These are phyloP conservation scores for Vitis rupestris DNA, from an alignment of 164 flowering plant genomes.

Conservation along the genomic window DNA sequence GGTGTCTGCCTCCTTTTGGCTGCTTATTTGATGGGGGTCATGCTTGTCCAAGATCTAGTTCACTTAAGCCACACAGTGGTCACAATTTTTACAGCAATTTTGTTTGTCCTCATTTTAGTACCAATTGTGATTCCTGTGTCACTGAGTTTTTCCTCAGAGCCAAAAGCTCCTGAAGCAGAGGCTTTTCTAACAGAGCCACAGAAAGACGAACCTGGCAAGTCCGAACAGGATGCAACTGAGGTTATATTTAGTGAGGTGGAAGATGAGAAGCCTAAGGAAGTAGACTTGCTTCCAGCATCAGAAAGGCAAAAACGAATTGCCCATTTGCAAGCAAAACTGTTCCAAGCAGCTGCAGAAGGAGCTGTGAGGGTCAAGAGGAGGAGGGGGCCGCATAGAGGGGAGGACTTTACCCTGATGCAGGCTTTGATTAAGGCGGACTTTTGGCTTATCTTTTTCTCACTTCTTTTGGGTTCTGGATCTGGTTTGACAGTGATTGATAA, in stretches of 20 bases:
- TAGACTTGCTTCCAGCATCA: conserved; percentile 77
- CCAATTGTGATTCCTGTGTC: conserved; percentile 71
- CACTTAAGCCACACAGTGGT: conserved; percentile 56
- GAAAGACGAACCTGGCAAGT: conserved; percentile 40
- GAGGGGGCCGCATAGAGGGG: conserved; percentile 91
- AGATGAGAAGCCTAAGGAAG: conserved; percentile 84
- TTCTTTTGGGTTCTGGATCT: conserved; percentile 87
- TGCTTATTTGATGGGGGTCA: conserved; percentile 95
- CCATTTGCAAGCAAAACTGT: conserved; percentile 72
- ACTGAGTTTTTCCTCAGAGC: conserved; percentile 37
- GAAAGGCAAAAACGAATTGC: conserved; percentile 86
- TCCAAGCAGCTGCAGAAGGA: conserved; percentile 97
- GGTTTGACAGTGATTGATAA: conserved; percentile 99
- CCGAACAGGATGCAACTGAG: conserved; percentile 42
- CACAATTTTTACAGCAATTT: conserved; percentile 49
- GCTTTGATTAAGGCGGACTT: conserved; percentile 95
- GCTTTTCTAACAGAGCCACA: conserved; percentile 48
- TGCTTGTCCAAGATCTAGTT: conserved; percentile 83
- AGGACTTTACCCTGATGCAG: conserved; percentile 86
- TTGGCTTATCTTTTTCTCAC: conserved; percentile 88
- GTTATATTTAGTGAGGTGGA: conserved; percentile 90
- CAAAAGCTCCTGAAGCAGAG: conserved; percentile 48
- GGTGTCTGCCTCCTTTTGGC: conserved; percentile 84
- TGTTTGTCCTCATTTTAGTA: conserved; percentile 61
- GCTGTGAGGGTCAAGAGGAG: conserved; percentile 93